Evolutionary conservation across 371 early-diverging fungal genomes (phyloP).

Genomic region (Mucor racemosus): DNA sequence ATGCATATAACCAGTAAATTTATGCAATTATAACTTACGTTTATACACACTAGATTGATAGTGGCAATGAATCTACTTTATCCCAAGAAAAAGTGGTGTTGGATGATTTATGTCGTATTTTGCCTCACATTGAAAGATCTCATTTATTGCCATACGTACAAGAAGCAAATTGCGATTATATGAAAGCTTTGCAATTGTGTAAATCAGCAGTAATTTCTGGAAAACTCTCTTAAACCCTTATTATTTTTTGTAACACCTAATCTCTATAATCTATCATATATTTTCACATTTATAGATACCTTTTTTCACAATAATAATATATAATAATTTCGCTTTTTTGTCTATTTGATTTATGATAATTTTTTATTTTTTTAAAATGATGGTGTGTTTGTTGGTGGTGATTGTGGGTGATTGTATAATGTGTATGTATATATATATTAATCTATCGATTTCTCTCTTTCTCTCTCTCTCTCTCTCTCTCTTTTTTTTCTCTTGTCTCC

Average conservation of each 20-base stretch:
- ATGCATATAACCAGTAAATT: no score
- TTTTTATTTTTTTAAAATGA: neutral
- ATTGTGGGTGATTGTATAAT: neutral
- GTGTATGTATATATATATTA: conserved; percentile 11
- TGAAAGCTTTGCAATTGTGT: conserved; percentile 39
- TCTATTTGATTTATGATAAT: neutral
- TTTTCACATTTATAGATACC: neutral
- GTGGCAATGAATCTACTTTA: conserved; percentile 4
- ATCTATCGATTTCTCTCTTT: neutral
- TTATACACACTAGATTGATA: conserved; percentile 7
- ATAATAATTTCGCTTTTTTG: neutral
- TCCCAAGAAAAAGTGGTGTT: conserved; percentile 28
- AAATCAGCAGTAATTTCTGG: conserved; percentile 35
- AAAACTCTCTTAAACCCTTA: conserved; percentile 23
- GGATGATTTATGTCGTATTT: conserved; percentile 37
- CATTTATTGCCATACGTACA: conserved; percentile 28
- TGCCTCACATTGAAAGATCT: conserved; percentile 38
- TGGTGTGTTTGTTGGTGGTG: neutral
- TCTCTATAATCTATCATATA: conserved; percentile 4
- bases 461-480: neutral
- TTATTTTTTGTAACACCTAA: conserved; percentile 5
- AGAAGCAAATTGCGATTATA: conserved; percentile 42
- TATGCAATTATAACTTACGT: neutral
- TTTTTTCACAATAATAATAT: conserved; percentile 9
- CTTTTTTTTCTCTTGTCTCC: neutral